Conservation (phyloP, 768 basidiomycete genomes). For the Rhizopogon vulgaris region DNA sequence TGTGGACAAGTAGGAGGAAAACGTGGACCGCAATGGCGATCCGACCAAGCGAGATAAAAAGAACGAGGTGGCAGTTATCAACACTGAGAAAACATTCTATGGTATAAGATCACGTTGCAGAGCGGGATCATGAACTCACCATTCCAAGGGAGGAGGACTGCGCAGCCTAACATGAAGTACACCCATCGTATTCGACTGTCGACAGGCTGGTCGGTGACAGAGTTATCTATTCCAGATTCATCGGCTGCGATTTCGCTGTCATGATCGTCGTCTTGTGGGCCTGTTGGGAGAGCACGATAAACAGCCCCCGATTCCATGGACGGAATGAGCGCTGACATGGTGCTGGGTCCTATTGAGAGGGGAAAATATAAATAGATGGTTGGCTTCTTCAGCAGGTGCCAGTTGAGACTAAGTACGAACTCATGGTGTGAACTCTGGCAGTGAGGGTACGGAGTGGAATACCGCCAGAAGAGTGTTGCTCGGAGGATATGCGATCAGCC, state of each 20-base stretch:
- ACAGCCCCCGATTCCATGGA: slow-evolving; percentile 8
- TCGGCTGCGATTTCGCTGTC: slow-evolving; percentile 1
- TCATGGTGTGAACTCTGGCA: not conserved
- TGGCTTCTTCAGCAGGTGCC: not conserved
- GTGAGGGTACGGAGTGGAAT: not conserved
- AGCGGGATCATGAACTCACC: slow-evolving; percentile 41
- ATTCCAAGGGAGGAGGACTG: slow-evolving; percentile 87
- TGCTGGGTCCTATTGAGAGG: not conserved
- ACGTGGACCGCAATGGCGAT: slow-evolving; percentile 55
- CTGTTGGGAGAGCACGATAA: slow-evolving; percentile 18
- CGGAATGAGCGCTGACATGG: not conserved
- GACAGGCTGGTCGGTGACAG: slow-evolving; percentile 9
- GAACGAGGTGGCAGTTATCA: slow-evolving; percentile 83
- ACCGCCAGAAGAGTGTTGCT: not conserved
- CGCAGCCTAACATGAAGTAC: slow-evolving; percentile 73
- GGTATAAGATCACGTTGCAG: not conserved
- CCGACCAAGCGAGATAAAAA: slow-evolving; percentile 65
- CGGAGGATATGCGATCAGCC: too few species aligned
- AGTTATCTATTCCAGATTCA: slow-evolving; percentile 22
- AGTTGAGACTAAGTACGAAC: not conserved
- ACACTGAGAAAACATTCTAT: slow-evolving; percentile 37
- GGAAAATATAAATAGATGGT: too few species aligned
- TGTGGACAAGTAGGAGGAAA: slow-evolving; percentile 61
- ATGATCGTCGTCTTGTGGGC: slow-evolving; percentile 7
- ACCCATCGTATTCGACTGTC: slow-evolving; percentile 52